Evolutionary conservation across 2,329 filamentous ascomycete species (phyloP).

Genomic region (Monilinia vaccinii-corymbosi): DNA sequence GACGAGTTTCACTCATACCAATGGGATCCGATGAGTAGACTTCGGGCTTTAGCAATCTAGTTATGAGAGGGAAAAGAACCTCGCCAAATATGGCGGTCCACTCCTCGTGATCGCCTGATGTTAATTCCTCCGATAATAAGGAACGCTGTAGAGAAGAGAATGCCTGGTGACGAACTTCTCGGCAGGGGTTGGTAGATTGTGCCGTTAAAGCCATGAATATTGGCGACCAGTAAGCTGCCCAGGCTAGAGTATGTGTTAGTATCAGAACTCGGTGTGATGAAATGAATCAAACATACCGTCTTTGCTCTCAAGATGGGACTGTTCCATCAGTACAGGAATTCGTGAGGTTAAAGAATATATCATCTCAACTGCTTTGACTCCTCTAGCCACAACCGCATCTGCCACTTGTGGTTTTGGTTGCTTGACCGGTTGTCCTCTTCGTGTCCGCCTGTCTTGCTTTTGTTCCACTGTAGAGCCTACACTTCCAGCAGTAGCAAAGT

Average conservation of each 20-base stretch:
- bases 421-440: slow-evolving; percentile 37
- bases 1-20: slow-evolving; percentile 91
- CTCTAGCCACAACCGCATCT: slow-evolving; percentile 65
- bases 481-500: slow-evolving; percentile 78
- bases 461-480: slow-evolving; percentile 63
- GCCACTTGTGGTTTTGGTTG: slow-evolving; percentile 36
- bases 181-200: slow-evolving; percentile 90
- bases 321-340: slow-evolving; percentile 79
- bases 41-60: slow-evolving; percentile 82
- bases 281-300: slow-evolving; percentile 37
- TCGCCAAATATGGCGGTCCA: slow-evolving; percentile 95
- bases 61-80: slow-evolving; percentile 85
- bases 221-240: slow-evolving; percentile 96
- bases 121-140: slow-evolving; percentile 75
- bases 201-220: slow-evolving; percentile 82
- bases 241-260: slow-evolving; percentile 42
- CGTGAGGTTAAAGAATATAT: slow-evolving; percentile 75
- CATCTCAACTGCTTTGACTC: slow-evolving; percentile 70
- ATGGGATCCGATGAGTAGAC: slow-evolving; percentile 83
- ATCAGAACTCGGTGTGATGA: not conserved
- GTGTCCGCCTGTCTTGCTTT: slow-evolving; percentile 47
- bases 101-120: slow-evolving; percentile 73
- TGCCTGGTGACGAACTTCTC: slow-evolving; percentile 83
- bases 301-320: slow-evolving; percentile 81
- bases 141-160: slow-evolving; percentile 79